Base-by-base conservation (phyloP, 2,329 filamentous ascomycete genomes). In the Aspergillus oerlinghausenensis region DNA sequence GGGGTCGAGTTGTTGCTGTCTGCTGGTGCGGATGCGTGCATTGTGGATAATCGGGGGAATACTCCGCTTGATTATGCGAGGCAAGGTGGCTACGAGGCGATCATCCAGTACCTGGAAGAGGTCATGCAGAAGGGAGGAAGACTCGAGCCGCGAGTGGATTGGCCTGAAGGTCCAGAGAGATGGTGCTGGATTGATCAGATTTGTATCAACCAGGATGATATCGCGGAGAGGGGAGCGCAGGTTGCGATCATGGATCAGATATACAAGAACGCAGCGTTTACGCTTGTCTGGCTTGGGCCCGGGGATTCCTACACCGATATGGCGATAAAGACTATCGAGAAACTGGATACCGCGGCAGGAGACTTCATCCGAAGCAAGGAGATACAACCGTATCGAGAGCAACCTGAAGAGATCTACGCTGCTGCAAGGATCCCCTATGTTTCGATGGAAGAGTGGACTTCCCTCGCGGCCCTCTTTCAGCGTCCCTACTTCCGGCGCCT, bases 101-200 rank as follows among this genome's bases (percentile, higher is more conserved):
- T 55, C 11, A 35, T 55, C 7, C 26, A 19, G 17, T 40, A 19
- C 8, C 49, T 55, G 19, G 53, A 55, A 21, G 28, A 47, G 38
- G 53, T 28, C 6, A 49, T 47, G 25, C 3, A 35, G n/a, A 40
- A 23, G 14, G n/a, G 19, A 10, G n/a, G 25, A 2, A 2, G 25
- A 14, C 1, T 19, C 14, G 19, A 6, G 10, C 7, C 26, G 21
- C 10, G 6, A 14, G 49, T 3, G 5, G 26, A 17, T 9, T 55
- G 53, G 53, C 49, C 53, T 2, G 53, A 55, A 7, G 53, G 53
- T 1, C 53, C 53, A 3, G 48, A 55, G 21, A 29, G n/a, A 28
- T 55, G 53, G 53, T 55, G 53, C 32, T 55, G 54, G 54, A 47
- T 55, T 5, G 54, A 55, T 25, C 49, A 51, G 49, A 48, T 55